These are phyloP conservation scores for Xylaria sp. DNA, from an alignment of 2,329 filamentous ascomycete genomes.

Conservation along the genomic window DNA sequence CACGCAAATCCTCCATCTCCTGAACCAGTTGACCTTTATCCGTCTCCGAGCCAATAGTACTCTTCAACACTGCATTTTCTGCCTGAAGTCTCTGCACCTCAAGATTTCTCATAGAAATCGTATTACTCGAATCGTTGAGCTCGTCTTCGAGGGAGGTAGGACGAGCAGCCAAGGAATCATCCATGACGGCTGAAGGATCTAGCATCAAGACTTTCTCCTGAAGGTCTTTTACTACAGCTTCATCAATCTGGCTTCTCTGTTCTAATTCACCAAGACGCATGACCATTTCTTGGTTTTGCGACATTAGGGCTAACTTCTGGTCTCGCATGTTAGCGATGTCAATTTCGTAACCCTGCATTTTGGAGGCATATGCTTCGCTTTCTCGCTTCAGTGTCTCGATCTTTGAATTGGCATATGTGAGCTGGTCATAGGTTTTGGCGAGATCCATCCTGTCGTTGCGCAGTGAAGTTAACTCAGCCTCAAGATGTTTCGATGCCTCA, in stretches of 20 bases:
- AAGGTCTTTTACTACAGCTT: slow-evolving; percentile 66
- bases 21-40: slow-evolving; percentile 64
- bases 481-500: slow-evolving; percentile 64
- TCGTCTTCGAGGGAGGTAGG: slow-evolving; percentile 65
- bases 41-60: slow-evolving; percentile 62
- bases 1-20: slow-evolving; percentile 65
- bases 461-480: slow-evolving; percentile 65
- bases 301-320: slow-evolving; percentile 54
- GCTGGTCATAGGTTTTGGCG: slow-evolving; percentile 54
- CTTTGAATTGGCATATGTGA: slow-evolving; percentile 48
- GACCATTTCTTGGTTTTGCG: slow-evolving; percentile 58
- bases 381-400: slow-evolving; percentile 50
- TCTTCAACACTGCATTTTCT: slow-evolving; percentile 68
- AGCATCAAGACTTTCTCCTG: slow-evolving; percentile 64
- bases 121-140: slow-evolving; percentile 60
- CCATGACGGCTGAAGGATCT: slow-evolving; percentile 45
- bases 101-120: slow-evolving; percentile 56
- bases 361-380: slow-evolving; percentile 48
- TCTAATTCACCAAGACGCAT: slow-evolving; percentile 50
- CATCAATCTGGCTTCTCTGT: slow-evolving; percentile 51
- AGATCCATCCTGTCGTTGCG: slow-evolving; percentile 65
- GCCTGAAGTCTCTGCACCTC: slow-evolving; percentile 69
- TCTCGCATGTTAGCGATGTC: slow-evolving; percentile 56
- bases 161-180: slow-evolving; percentile 51
- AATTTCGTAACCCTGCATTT: slow-evolving; percentile 51